Base-by-base conservation (phyloP, 164 flowering plant species). In the Vitis riparia region DNA sequence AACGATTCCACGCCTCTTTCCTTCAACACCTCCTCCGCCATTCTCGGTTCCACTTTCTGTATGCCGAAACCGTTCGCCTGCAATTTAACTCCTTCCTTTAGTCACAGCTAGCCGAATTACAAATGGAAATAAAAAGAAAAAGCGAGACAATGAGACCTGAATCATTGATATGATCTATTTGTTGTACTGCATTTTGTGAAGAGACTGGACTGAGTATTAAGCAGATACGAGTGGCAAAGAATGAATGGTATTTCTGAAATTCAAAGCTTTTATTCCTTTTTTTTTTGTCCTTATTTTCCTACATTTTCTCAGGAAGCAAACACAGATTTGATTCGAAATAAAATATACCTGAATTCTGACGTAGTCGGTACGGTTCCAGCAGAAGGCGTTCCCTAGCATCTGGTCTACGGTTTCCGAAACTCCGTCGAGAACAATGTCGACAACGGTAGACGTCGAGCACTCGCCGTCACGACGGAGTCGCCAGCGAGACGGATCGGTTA, bases 391-490 rank as follows among this genome's bases (percentile, higher is more conserved):
- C 14, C 95, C 97, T 32, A 94, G 70, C 90, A 94, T 84, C 76
- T 94, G 98, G 72, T 94, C 98, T 0, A 94, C 80, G 49, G 97
- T 94, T 51, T 94, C 98, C 19, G 97, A 92, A 11, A 92, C 92
- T 55, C 97, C 98, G 71, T 87, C 97, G 9, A 89, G 84, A 51
- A 79, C 98, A 67, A 92, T 88, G 79, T 82, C 85, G 48, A 94
- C 88, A 11, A 91, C 83, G 8, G 86, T 56, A 3, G 85, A 65
- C 48, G 80, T 75, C 37, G 89, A 81, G 77, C 86, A 82, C 52
- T 78, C 78, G n/a, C 80, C 88, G 67, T 66, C 53, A 14, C 59
- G 71, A 29, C 79, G 69, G 62, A 70, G 68, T 49, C 75, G 67
- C 58, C 52, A 14, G 15, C 52, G 27, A 8, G 74, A 30, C 27